Evolutionary conservation across 805 yeast genomes (phyloP), one percentile per base, ranked within the genome.

Genomic region (Lachancea kluyveri): DNA sequence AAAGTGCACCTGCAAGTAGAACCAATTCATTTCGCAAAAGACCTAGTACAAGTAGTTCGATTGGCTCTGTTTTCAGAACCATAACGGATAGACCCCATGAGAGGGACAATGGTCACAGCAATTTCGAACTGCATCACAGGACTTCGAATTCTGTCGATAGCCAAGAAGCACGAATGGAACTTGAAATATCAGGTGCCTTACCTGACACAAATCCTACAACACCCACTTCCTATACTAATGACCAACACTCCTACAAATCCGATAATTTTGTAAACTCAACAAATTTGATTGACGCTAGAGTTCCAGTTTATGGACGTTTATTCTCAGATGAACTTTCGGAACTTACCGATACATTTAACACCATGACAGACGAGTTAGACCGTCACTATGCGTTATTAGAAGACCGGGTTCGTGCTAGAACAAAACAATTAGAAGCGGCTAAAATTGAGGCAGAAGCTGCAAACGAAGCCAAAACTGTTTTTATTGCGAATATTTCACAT

Each of bases 381-480:
- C 70, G 75, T 38, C 96, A 90, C 54, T 90, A 90, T 48, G 65
- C 79, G 4, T 79, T 80, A 47, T 57, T 90, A 32, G 97, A 92
- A 58, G 95, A 85, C 43, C 71, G 96, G 40, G 97, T 90, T 11
- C 68, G 75, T 31, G 78, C 79, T 21, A 70, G 97, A 51, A 90
- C 97, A 0, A 77, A 74, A 47, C 95, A 90, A 55, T 67, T 90
- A 26, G 96, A 88, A 55, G 79, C 79, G 1, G 92, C 95, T 7
- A 83, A 85, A 46, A 71, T 81, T 18, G 83, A 80, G 52, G 96
- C 96, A 0, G 96, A 90, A 59, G 76, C 81, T 17, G 98, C 98
- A 1, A 90, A 90, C 56, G 96, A 92, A 46, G 95, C 97, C 3
- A 92, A 92, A 52, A 88, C 97, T 5, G 87, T 85, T 5, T 86